phyloP scores from a whole-genome alignment of 164 flowering plant species.

The Magnolia officinalis region DNA sequence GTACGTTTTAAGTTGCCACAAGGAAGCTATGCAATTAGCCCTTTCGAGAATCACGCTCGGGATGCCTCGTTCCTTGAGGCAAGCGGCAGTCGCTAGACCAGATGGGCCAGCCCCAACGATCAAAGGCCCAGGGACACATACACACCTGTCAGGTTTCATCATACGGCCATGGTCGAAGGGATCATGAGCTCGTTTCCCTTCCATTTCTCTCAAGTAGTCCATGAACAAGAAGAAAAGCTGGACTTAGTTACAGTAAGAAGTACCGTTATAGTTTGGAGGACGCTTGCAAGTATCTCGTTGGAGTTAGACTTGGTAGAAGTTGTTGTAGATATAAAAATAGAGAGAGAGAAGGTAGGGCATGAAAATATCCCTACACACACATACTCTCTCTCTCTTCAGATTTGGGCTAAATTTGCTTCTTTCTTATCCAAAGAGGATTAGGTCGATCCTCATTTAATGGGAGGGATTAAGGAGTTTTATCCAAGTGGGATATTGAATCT shows the following conservation, averaged over 20 bases:
- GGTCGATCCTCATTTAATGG: conserved; percentile 26
- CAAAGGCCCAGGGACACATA: conserved; percentile 48
- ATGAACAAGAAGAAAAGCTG: conserved; percentile 17
- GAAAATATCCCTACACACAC: no score
- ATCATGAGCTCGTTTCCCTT: conserved; percentile 47
- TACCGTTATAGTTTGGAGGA: neutral
- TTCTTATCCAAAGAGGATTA: conserved; percentile 15
- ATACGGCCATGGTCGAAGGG: conserved; percentile 6
- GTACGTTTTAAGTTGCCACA: conserved; percentile 72
- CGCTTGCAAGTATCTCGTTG: neutral
- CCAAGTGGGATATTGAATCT: conserved; percentile 24
- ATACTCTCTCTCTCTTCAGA: neutral
- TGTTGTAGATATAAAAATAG: neutral
- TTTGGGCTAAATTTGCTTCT: neutral
- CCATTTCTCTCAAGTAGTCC: conserved; percentile 46
- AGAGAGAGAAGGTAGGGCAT: no score
- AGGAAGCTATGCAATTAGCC: conserved; percentile 65
- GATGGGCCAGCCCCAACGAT: conserved; percentile 88
- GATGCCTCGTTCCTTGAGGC: conserved; percentile 47
- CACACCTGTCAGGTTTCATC: conserved; percentile 7
- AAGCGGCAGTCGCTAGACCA: conserved; percentile 74
- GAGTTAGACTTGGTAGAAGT: neutral
- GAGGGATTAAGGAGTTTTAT: conserved; percentile 39
- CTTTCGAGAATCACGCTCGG: conserved; percentile 60
- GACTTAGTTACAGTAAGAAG: neutral